Evolutionary conservation across 139 green algal species (phyloP).

Genomic region (Chlorella sp.): DNA sequence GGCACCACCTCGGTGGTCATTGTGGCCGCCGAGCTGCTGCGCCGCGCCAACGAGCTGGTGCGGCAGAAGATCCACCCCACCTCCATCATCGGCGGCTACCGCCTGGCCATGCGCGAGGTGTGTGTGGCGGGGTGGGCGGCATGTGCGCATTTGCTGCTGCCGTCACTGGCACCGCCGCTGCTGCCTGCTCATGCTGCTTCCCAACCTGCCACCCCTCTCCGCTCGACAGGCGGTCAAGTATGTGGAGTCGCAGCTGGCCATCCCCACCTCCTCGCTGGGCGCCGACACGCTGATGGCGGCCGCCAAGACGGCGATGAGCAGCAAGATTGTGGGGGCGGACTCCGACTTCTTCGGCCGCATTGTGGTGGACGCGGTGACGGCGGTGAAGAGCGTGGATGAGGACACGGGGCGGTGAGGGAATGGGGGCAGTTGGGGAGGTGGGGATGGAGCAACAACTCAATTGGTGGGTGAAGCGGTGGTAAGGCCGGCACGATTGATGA

Average conservation of each 20-base stretch:
- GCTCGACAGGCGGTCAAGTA: slow-evolving; percentile 86
- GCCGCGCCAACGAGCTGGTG: slow-evolving; percentile 95
- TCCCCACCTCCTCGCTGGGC: slow-evolving; percentile 79
- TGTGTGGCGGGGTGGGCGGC: not conserved
- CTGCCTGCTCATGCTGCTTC: not conserved
- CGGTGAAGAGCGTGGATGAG: slow-evolving; percentile 14
- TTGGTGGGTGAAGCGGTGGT: too few relatives aligned
- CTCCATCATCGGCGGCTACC: slow-evolving; percentile 96
- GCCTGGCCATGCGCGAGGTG: slow-evolving; percentile 95
- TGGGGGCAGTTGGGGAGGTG: too few relatives aligned
- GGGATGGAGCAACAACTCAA: too few relatives aligned
- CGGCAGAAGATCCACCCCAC: slow-evolving; percentile 97
- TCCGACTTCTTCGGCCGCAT: slow-evolving; percentile 91
- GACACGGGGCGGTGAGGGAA: slow-evolving; percentile 5
- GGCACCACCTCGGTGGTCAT: slow-evolving; percentile 99
- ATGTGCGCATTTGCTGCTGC: not conserved
- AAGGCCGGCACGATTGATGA: too few relatives aligned
- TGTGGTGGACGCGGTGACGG: slow-evolving; percentile 79
- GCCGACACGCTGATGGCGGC: slow-evolving; percentile 84
- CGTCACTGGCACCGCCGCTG: not conserved
- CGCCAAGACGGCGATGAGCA: slow-evolving; percentile 94
- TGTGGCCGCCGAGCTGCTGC: slow-evolving; percentile 95
- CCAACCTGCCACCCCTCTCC: not conserved
- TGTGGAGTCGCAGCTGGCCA: slow-evolving; percentile 87
- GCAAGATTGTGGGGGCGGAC: slow-evolving; percentile 92